phyloP scores from a whole-genome alignment of 805 yeast genomes.

The Ogataea nonfermentans region DNA sequence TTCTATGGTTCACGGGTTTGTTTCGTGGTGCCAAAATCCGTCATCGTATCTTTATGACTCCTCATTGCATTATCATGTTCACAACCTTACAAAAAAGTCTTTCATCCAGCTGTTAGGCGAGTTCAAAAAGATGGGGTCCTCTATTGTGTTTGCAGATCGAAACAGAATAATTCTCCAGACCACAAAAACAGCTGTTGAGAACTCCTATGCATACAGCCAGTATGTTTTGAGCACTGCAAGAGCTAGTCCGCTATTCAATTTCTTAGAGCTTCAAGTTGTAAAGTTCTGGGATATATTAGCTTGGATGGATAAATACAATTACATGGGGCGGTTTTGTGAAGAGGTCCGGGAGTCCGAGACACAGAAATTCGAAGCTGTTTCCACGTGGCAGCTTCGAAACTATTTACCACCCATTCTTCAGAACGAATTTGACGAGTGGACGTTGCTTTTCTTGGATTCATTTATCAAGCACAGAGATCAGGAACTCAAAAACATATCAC shows the following conservation, averaged over 20 bases:
- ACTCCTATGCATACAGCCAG: constrained; percentile 87
- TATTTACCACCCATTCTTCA: constrained; percentile 74
- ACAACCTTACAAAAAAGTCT: constrained; percentile 80
- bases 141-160: constrained; percentile 75
- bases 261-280: constrained; percentile 67
- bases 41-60: constrained; percentile 74
- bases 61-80: constrained; percentile 79
- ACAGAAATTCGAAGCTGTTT: constrained; percentile 48
- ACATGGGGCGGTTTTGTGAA: constrained; percentile 64
- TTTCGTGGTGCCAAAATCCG: constrained; percentile 81
- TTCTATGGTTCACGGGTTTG: constrained; percentile 74
- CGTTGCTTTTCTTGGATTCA: constrained; percentile 69
- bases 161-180: constrained; percentile 74
- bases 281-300: constrained; percentile 90
- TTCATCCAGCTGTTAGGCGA: constrained; percentile 78
- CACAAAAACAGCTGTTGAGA: constrained; percentile 72
- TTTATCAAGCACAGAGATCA: constrained; percentile 54
- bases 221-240: constrained; percentile 76
- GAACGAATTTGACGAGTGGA: constrained; percentile 87
- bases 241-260: constrained; percentile 77
- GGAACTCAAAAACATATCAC: constrained; percentile 21
- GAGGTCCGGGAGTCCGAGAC: constrained; percentile 43
- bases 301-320: constrained; percentile 94
- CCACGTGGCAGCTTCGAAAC: constrained; percentile 75
- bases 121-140: constrained; percentile 75